Conservation (phyloP, 768 basidiomycete species). For the Peribolospora baueri region DNA sequence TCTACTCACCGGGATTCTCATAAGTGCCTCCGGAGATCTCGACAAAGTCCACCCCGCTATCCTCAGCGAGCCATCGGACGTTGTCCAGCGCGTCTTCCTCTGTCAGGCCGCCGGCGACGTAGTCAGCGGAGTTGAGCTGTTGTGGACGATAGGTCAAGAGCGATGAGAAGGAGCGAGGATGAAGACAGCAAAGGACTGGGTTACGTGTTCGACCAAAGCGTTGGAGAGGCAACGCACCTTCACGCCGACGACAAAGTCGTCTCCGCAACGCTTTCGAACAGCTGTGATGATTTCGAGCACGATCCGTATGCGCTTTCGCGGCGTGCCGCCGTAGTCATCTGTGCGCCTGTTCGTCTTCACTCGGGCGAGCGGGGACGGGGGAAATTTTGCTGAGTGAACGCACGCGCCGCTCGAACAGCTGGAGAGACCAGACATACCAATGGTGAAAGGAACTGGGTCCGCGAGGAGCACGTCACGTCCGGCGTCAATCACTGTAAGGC, state of each 20-base stretch:
- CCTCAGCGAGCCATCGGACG: slow-evolving; percentile 34
- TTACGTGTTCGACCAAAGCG: no score
- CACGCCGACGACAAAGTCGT: slow-evolving; percentile 44
- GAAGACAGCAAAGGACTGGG: no score
- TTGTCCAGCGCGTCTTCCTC: slow-evolving; percentile 33
- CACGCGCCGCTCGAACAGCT: no score
- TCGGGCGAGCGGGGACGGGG: background rate
- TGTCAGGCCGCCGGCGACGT: slow-evolving; percentile 22
- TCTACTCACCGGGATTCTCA: slow-evolving; percentile 28
- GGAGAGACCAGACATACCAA: background rate
- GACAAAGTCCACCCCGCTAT: slow-evolving; percentile 52
- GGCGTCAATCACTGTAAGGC: slow-evolving; percentile 40
- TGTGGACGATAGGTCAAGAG: no score
- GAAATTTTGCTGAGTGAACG: background rate
- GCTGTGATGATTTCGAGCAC: slow-evolving; percentile 31
- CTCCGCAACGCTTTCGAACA: slow-evolving; percentile 33
- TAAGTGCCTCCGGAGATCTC: slow-evolving; percentile 77
- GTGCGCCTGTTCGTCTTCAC: slow-evolving; percentile 29
- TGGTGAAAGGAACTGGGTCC: background rate
- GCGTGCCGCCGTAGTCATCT: slow-evolving; percentile 37
- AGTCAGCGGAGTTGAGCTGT: slow-evolving; percentile 48
- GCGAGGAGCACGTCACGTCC: slow-evolving; percentile 25
- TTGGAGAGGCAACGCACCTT: slow-evolving; percentile 21
- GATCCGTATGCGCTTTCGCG: slow-evolving; percentile 27
- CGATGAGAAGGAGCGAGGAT: no score